Evolutionary conservation across 208 protist genomes (phyloP), one percentile per base, ranked within the genome.

Genomic region (Trypanosoma conorhini): DNA sequence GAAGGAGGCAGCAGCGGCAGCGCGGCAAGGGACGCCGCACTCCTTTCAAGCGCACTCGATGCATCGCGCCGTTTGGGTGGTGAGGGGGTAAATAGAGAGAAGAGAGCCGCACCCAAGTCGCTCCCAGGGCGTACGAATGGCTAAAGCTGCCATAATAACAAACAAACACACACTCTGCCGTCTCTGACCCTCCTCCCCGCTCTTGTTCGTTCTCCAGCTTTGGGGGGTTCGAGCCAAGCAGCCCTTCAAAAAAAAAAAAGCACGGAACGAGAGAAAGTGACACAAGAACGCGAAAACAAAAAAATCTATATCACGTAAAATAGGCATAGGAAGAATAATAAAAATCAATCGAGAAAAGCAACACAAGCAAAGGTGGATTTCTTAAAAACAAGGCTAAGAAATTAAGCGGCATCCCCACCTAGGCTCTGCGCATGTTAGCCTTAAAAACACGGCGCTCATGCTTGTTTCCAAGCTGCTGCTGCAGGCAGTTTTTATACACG

Each of bases 401-500:
- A 61, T 40, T 2, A 17, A 52, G 5, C 15, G 21, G 2, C 30
- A 59, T 33, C 42, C 9, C 65, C 33, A 31, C 19, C 57, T 79
- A 72, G 13, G 64, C 28, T 21, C 42, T 62, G 31, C 67, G 67
- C 67, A 73, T 62, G 50, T 17, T 79, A 5, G 64, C 59, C n/a
- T 79, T 79, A 4, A 79, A 33, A 54, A 68, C 2, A 19, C 74
- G 74, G 30, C 67, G 66, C 24, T 74, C 68, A 46, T 76, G 48
- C 48, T 67, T 76, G 48, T 40, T 66, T 15, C 48, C 42, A 54
- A 59, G 12, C 42, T 79, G 73, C 57, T 81, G 70, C 44, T 78
- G 65, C 26, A 90, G 42, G 65, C 87, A 82, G 70, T 79, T 87
- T 70, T 91, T 93, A 74, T 89, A 89, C 58, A 80, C 70, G 40